Base-by-base conservation (phyloP, 139 green algal species). In the Helicosporidium sp. region DNA sequence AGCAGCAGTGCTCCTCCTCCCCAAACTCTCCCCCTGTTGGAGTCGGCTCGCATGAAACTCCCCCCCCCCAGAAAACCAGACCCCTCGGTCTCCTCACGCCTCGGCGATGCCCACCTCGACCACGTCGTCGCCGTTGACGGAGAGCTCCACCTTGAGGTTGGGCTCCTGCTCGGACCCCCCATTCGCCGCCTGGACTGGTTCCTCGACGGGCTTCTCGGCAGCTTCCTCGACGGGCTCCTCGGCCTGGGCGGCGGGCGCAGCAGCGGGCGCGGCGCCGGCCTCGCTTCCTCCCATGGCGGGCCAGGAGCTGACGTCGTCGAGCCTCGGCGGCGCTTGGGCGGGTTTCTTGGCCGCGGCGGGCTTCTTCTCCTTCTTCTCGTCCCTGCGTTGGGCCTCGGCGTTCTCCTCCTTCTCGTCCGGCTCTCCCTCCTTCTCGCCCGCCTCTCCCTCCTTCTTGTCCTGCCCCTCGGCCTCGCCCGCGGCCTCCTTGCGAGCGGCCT, bases 261-360 rank as follows among this genome's bases (percentile, higher is more conserved):
- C 27, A 22, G 29, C 52, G 17, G 52, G 26, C 16, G 52, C 45
- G 1, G 34, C 19, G 16, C 44, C 42, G 12, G 43, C 41, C 27
- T 24, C 25, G 7, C 26, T 26, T 19, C 37, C 59, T 41, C 59
- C 52, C 16, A 67, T 61, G 52, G 40, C 52, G 48, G 59, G 59
- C 52, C 52, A 67, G 46, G 34, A 55, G 27, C 23, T 36, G 10
- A 45, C 52, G 10, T 67, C 59, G 34, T 67, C 59, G 17, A 67
- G 52, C 36, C 56, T 57, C 19, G 41, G 47, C 2, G 43, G 53
- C 7, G 36, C 18, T n/a, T n/a, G n/a, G n/a, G n/a, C n/a, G n/a
- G n/a, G 12, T 10, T 35, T 51, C 18, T 27, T 51, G 18, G 18
- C 23, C 10, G 12, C 17, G 15, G 13, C 37, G n/a, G n/a, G n/a